phyloP scores from a whole-genome alignment of 352 stramenopile species.

The Blastocystis sp. region DNA sequence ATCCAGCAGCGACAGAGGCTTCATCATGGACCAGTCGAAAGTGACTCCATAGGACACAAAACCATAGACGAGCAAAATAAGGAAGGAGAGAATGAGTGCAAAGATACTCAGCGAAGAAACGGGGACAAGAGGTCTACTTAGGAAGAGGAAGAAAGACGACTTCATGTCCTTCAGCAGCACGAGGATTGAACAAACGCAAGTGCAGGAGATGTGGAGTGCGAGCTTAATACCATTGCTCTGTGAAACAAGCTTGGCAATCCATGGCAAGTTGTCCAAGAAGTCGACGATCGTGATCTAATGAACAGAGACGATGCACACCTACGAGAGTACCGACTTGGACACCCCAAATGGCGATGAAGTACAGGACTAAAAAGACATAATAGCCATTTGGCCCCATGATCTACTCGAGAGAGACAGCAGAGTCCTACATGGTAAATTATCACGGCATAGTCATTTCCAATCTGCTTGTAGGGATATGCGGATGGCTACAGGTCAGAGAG shows the following conservation, averaged over 20 bases:
- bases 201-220: background rate
- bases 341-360: constrained; percentile 46
- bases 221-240: background rate
- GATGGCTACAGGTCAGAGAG: background rate
- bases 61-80: constrained; percentile 17
- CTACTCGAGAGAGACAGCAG: background rate
- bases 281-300: constrained; percentile 44
- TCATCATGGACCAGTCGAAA: background rate
- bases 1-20: background rate
- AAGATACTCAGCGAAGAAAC: constrained; percentile 45
- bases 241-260: background rate
- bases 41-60: background rate
- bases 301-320: background rate
- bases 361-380: constrained; percentile 50
- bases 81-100: constrained; percentile 11
- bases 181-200: constrained; percentile 8
- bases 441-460: constrained; percentile 47
- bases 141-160: background rate
- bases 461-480: constrained; percentile 22
- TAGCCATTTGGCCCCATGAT: constrained; percentile 35
- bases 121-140: constrained; percentile 4
- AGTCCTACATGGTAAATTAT: constrained; percentile 43
- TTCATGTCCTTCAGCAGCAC: constrained; percentile 58
- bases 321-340: constrained; percentile 36
- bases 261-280: constrained; percentile 50